Evolutionary conservation across 2,329 filamentous ascomycete genomes (phyloP), one percentile per base, ranked within the genome.

Genomic region (Metarhizium sp.): DNA sequence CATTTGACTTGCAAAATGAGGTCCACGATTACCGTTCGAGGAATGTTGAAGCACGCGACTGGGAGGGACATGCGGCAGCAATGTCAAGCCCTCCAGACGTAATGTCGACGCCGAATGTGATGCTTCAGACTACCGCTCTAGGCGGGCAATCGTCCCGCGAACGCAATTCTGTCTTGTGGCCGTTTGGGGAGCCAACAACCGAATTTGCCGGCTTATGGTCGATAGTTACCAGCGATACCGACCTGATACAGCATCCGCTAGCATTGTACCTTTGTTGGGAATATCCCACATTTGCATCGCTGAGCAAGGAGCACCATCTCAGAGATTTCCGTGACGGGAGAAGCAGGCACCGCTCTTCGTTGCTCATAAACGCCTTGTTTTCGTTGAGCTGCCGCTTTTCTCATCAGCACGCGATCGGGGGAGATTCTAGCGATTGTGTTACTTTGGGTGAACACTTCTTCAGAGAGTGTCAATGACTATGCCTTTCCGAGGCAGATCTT

Each of bases 401-500:
- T 1, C 81, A 78, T 53, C 79, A 83, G 36, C 78, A 79, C 11
- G 77, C 77, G 61, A 85, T 83, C 13, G 78, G 85, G 38, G 79
- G 77, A 18, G 76, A 84, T 56, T 76, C 81, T 0, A 72, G 75
- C 60, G 79, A 87, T 62, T 77, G 82, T 3, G 77, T 78, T 55
- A 83, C 84, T 0, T 83, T 85, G 1, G 86, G 87, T 5, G 83
- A 89, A 58, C 80, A 87, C 64, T 90, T 89, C 68, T 90, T 88
- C 67, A 80, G 80, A 50, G 86, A 90, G 66, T 79, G 82, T 11
- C 76, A 79, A 58, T 74, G 82, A 11, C 71, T 89, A 0, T 75
- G 87, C 36, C 73, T 78, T 55, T 71, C 78, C 54, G 78, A 82
- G 59, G 65, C 72, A 2, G 72, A 87, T 57, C 79, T 81, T 51